phyloP scores from a whole-genome alignment of 2,329 filamentous ascomycete genomes.

The Pseudogymnoascus sp. region DNA sequence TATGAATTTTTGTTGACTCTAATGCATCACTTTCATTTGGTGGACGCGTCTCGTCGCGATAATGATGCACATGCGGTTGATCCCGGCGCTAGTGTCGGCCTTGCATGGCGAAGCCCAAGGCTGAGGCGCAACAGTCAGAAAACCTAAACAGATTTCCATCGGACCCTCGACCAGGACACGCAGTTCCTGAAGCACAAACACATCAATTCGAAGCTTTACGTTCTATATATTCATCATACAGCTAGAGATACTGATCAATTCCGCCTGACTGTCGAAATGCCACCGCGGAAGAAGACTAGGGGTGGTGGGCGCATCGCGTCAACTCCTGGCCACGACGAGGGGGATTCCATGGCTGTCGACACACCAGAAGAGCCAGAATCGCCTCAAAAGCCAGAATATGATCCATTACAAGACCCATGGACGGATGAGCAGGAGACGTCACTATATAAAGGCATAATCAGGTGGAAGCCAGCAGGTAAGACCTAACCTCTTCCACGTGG shows the following conservation, averaged over 20 bases:
- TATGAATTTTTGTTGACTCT: constrained; percentile 17
- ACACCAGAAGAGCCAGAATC: constrained; percentile 36
- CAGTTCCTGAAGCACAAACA: neutral
- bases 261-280: constrained; percentile 42
- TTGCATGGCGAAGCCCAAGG: constrained; percentile 9
- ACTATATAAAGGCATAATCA: constrained; percentile 84
- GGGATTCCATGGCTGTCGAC: constrained; percentile 53
- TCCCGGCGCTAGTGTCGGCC: constrained; percentile 13
- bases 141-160: constrained; percentile 11
- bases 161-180: neutral
- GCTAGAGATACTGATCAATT: neutral
- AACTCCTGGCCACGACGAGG: constrained; percentile 48
- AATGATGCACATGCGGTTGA: constrained; percentile 11
- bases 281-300: constrained; percentile 63
- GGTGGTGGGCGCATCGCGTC: constrained; percentile 46
- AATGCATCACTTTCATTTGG: neutral
- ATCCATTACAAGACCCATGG: constrained; percentile 67
- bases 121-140: constrained; percentile 6
- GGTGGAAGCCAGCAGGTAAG: constrained; percentile 90
- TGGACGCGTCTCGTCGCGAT: constrained; percentile 8
- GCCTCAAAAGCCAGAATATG: constrained; percentile 34
- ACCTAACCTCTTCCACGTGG: neutral
- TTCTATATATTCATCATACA: neutral
- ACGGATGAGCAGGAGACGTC: constrained; percentile 93
- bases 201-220: neutral